These are phyloP conservation scores for Mycena chlorophos DNA, from an alignment of 768 basidiomycete species.

Conservation along the genomic window DNA sequence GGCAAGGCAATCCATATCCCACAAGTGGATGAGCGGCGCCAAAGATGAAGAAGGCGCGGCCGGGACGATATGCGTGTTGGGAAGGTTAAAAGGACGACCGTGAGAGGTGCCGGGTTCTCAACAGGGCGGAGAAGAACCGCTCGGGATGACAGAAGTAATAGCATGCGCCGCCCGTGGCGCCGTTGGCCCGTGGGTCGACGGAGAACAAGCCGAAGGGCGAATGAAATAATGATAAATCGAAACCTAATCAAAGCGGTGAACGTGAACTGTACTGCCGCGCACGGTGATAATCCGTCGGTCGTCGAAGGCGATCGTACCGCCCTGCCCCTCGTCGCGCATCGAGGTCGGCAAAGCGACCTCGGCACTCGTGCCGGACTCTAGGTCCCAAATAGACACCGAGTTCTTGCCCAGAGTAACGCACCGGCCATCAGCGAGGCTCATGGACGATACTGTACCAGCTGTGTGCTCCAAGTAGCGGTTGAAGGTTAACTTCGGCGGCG, in stretches of 20 bases:
- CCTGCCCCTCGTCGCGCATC: constrained; percentile 23
- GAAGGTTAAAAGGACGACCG: too few relatives aligned
- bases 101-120: too few relatives aligned
- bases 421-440: constrained; percentile 78
- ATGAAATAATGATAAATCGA: constrained; percentile 5
- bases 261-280: constrained; percentile 27
- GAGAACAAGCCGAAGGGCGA: too few relatives aligned
- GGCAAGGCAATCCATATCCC: too few relatives aligned
- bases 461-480: constrained; percentile 74
- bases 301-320: constrained; percentile 65
- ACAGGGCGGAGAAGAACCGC: too few relatives aligned
- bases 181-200: too few relatives aligned
- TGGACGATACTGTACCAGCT: constrained; percentile 59
- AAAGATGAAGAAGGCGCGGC: too few relatives aligned
- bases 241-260: constrained; percentile 16
- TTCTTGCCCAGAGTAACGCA: constrained; percentile 74
- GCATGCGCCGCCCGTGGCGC: too few relatives aligned
- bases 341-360: constrained; percentile 38
- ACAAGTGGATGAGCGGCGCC: too few relatives aligned
- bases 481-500: constrained; percentile 67
- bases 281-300: constrained; percentile 69
- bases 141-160: too few relatives aligned
- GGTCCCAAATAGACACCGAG: constrained; percentile 87
- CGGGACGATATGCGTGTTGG: too few relatives aligned
- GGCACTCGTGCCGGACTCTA: constrained; percentile 59